Evolutionary conservation across 2,329 filamentous ascomycete species (phyloP).

Genomic region (Colletotrichum sp.): DNA sequence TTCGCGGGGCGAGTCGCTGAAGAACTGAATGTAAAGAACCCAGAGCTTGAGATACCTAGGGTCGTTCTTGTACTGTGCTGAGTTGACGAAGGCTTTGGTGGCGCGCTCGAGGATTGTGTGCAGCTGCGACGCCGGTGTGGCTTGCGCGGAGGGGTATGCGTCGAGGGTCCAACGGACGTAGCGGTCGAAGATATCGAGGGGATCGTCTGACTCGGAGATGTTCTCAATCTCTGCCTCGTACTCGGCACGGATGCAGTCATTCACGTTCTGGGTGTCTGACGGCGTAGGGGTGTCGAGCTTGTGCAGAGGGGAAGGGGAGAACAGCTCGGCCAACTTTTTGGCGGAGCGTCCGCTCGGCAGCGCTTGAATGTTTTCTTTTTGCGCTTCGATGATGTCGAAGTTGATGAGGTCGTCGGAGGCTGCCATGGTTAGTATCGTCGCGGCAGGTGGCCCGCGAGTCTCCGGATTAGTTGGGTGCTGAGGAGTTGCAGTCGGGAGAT

Average conservation of each 20-base stretch:
- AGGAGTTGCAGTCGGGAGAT: neutral
- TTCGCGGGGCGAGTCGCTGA: conserved; percentile 91
- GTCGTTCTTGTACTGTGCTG: conserved; percentile 91
- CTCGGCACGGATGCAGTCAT: conserved; percentile 80
- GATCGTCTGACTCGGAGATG: conserved; percentile 89
- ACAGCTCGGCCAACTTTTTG: conserved; percentile 82
- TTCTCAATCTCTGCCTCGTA: conserved; percentile 84
- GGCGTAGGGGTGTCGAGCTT: conserved; percentile 69
- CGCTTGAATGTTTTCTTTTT: conserved; percentile 98
- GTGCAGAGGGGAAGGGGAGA: conserved; percentile 69
- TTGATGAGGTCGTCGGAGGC: conserved; percentile 61
- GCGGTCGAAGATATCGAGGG: conserved; percentile 92
- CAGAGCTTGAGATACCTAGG: conserved; percentile 91
- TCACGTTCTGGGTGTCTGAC: conserved; percentile 75
- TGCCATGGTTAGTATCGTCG: conserved; percentile 46
- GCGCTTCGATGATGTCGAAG: conserved; percentile 93
- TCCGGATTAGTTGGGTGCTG: conserved; percentile 3
- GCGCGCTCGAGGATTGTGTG: conserved; percentile 89
- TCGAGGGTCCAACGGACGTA: conserved; percentile 98
- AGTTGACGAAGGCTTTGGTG: conserved; percentile 87
- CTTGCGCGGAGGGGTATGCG: conserved; percentile 92
- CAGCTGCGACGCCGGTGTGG: conserved; percentile 89
- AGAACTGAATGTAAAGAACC: conserved; percentile 92
- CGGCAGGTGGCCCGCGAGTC: conserved; percentile 17
- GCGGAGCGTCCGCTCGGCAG: conserved; percentile 88